Conservation (phyloP, 2,329 filamentous ascomycete genomes). For the Monosporascus cannonballus region DNA sequence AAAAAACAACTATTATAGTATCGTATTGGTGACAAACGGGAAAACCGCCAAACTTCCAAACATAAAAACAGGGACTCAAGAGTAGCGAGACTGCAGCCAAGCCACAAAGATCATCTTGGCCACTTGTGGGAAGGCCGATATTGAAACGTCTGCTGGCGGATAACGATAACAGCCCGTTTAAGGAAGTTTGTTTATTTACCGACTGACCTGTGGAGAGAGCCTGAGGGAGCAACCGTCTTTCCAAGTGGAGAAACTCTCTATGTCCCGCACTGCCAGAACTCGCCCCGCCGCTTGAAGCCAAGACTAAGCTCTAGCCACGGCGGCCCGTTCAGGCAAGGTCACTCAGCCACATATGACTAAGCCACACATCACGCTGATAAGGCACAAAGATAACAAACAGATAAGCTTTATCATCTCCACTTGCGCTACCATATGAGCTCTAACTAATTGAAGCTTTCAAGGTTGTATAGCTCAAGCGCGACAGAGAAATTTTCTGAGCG, state of each 20-base stretch:
- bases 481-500: no score
- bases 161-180: constrained; percentile 16
- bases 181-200: constrained; percentile 33
- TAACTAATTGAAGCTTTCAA: no score
- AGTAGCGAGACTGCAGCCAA: not conserved
- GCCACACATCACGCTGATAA: no score
- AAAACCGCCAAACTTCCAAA: not conserved
- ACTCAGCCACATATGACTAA: no score
- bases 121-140: not conserved
- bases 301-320: no score
- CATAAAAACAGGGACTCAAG: not conserved
- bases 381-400: no score
- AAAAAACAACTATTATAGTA: constrained; percentile 2
- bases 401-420: no score
- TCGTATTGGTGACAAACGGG: not conserved
- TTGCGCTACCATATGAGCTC: no score
- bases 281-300: no score
- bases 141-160: not conserved
- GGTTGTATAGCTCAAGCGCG: no score
- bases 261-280: not conserved
- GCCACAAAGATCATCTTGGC: not conserved
- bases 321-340: no score
- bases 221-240: constrained; percentile 12
- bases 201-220: constrained; percentile 7
- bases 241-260: constrained; percentile 1